These are phyloP conservation scores for Phyllosticta paracitricarpa DNA, from an alignment of 2,329 filamentous ascomycete genomes.

Conservation along the genomic window DNA sequence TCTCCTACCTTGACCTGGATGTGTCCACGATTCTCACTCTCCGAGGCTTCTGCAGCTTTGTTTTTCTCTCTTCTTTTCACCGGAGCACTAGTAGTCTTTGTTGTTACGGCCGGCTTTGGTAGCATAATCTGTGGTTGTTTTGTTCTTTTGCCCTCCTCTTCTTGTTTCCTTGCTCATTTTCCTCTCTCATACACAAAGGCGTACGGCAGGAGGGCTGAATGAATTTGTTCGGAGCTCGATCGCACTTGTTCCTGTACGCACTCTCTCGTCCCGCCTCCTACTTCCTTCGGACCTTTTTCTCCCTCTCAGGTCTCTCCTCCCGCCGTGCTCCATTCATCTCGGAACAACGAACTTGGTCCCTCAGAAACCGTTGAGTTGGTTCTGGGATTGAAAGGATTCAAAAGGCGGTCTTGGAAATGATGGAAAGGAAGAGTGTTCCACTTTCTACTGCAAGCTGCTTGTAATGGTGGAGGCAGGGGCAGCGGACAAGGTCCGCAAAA, in stretches of 20 bases:
- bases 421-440: background rate
- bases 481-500: background rate
- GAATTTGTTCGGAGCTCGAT: background rate
- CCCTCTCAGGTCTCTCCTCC: background rate
- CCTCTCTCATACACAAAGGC: background rate
- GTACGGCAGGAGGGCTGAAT: background rate
- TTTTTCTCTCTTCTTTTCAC: background rate
- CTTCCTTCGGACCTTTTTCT: background rate
- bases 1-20: slow-evolving; percentile 4
- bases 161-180: background rate
- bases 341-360: background rate
- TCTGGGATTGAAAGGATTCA: background rate
- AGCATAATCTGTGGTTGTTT: slow-evolving; percentile 7
- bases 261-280: background rate
- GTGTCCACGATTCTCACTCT: slow-evolving; percentile 10
- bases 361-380: background rate
- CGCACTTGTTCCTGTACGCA: background rate
- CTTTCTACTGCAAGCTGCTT: too few species aligned
- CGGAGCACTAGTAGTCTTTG: background rate
- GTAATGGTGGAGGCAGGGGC: too few species aligned
- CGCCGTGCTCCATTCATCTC: background rate
- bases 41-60: slow-evolving; percentile 3
- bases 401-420: background rate
- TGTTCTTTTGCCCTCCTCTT: slow-evolving; percentile 1
- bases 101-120: slow-evolving; percentile 11